Conservation (phyloP, 1,284 basidiomycete genomes). For the Vanrija humicola region DNA sequence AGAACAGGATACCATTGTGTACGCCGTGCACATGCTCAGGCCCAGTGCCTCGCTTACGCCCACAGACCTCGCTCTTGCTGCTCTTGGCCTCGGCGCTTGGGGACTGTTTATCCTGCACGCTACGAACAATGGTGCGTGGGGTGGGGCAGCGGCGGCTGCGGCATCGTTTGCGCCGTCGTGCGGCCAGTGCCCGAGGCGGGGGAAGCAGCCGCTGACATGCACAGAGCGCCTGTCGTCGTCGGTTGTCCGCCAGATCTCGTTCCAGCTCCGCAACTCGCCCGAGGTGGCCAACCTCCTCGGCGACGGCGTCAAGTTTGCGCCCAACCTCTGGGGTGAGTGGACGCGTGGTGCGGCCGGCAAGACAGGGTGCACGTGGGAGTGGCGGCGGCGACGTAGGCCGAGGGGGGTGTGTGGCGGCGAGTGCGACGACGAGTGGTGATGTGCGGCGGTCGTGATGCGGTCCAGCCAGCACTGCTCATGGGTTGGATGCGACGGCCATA, state of each 20-base stretch:
- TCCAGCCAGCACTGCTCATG: background rate
- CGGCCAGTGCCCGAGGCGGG: background rate
- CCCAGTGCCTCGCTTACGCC: background rate
- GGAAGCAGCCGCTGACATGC: background rate
- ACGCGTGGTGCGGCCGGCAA: background rate
- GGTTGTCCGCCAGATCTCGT: slow-evolving; percentile 42
- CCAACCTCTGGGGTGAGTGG: slow-evolving; percentile 46
- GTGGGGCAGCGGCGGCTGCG: background rate
- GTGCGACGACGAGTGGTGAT: no score
- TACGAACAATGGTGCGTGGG: slow-evolving; percentile 42
- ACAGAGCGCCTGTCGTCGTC: slow-evolving; percentile 47
- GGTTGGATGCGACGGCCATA: no score
- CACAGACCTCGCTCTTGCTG: slow-evolving; percentile 35
- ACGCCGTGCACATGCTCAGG: slow-evolving; percentile 7
- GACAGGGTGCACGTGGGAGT: background rate
- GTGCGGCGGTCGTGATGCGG: no score
- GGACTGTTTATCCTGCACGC: slow-evolving; percentile 46
- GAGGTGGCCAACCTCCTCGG: slow-evolving; percentile 40
- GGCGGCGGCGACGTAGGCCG: no score
- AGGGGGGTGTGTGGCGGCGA: no score
- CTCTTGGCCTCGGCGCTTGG: slow-evolving; percentile 39
- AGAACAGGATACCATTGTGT: slow-evolving; percentile 39
- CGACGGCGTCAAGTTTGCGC: slow-evolving; percentile 35
- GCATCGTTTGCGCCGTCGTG: background rate
- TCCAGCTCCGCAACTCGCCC: slow-evolving; percentile 44